Evolutionary conservation across 2,329 filamentous ascomycete species (phyloP).

Genomic region (Torrubiellomyces zombiae): DNA sequence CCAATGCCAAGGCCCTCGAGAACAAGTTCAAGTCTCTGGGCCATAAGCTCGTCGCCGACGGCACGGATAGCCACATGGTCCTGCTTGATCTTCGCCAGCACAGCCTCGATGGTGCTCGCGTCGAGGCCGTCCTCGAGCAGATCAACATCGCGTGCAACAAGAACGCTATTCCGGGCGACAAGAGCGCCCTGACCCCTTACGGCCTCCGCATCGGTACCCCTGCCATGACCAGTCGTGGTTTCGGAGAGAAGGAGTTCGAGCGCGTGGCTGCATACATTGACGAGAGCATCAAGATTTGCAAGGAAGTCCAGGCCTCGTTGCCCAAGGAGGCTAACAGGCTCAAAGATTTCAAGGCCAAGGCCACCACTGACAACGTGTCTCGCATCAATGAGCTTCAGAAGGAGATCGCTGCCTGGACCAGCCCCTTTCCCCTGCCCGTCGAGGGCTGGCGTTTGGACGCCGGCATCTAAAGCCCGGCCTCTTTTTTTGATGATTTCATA

Average conservation of each 20-base stretch:
- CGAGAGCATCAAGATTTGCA: conserved; percentile 72
- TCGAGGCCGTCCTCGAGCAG: conserved; percentile 90
- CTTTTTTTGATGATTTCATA: too few species aligned
- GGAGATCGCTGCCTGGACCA: conserved; percentile 80
- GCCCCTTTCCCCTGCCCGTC: conserved; percentile 81
- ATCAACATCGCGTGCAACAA: conserved; percentile 99
- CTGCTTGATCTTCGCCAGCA: conserved; percentile 83
- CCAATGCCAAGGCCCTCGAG: conserved; percentile 87
- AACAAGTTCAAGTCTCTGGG: conserved; percentile 69
- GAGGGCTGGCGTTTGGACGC: conserved; percentile 51
- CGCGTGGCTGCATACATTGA: conserved; percentile 83
- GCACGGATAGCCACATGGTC: conserved; percentile 96
- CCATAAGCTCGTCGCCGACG: conserved; percentile 88
- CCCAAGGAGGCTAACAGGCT: conserved; percentile 98
- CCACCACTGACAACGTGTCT: conserved; percentile 57
- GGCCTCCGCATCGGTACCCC: conserved; percentile 94
- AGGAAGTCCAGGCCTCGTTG: conserved; percentile 66
- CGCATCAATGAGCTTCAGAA: conserved; percentile 76
- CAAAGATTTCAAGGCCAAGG: conserved; percentile 97
- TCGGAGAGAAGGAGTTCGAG: conserved; percentile 83
- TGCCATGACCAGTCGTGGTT: conserved; percentile 92
- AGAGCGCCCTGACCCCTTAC: conserved; percentile 84
- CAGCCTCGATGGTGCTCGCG: conserved; percentile 78
- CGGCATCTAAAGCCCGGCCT: conserved; percentile 40
- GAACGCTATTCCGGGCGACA: conserved; percentile 96